These are phyloP conservation scores for Blastobotrys persicus DNA, from an alignment of 1,139 yeast genomes.

Conservation along the genomic window DNA sequence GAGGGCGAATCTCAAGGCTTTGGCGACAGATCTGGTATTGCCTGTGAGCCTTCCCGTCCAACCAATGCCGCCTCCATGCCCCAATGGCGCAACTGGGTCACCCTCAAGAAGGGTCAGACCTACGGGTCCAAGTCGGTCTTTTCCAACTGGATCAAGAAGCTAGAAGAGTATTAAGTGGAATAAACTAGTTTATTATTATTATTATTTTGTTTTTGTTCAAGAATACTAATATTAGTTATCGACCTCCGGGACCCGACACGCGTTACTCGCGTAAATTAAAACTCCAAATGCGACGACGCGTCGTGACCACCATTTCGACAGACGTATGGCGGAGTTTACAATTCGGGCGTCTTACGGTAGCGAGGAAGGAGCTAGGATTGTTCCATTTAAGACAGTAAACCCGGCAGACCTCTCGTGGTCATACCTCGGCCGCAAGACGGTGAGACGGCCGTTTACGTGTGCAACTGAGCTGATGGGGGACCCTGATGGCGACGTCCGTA, in stretches of 20 bases:
- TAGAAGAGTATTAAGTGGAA: constrained; percentile 14
- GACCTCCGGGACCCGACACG: no score
- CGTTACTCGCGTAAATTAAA: background rate
- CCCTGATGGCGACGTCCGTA: background rate
- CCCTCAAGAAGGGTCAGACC: constrained; percentile 50
- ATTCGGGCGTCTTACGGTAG: constrained; percentile 6
- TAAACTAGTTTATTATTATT: background rate
- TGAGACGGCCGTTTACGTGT: background rate
- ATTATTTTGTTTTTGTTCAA: no score
- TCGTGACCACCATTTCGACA: background rate
- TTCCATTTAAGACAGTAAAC: constrained; percentile 18
- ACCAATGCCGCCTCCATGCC: constrained; percentile 53
- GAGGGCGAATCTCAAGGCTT: constrained; percentile 38
- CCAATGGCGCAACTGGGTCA: constrained; percentile 52
- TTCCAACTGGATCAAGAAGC: constrained; percentile 28
- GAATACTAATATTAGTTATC: no score
- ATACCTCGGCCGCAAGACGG: constrained; percentile 5
- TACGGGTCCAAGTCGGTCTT: constrained; percentile 55
- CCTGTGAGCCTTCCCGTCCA: constrained; percentile 62
- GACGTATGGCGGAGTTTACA: constrained; percentile 1
- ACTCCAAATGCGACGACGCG: background rate
- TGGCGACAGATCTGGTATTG: constrained; percentile 55
- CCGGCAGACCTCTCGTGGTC: constrained; percentile 16
- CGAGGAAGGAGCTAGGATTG: constrained; percentile 13
- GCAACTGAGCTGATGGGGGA: background rate